phyloP scores from a whole-genome alignment of 371 early-diverging fungal species.

The Mucor piriformis region DNA sequence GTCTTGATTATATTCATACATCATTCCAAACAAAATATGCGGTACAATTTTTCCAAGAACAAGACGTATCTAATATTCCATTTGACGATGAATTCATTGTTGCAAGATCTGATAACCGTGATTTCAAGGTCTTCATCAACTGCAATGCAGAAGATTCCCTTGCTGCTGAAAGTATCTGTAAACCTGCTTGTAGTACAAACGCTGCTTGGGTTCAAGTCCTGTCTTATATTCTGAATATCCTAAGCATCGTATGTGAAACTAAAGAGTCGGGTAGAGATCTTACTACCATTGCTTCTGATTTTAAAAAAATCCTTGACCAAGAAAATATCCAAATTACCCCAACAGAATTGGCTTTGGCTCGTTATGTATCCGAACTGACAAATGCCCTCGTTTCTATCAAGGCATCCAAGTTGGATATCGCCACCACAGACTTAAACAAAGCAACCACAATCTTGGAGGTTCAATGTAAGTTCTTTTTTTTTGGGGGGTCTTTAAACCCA shows the following conservation, averaged over 20 bases:
- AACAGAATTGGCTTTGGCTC: constrained; percentile 32
- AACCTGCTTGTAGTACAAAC: constrained; percentile 42
- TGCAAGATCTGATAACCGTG: constrained; percentile 63
- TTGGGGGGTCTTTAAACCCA: not conserved
- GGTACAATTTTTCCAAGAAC: constrained; percentile 59
- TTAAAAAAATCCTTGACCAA: constrained; percentile 15
- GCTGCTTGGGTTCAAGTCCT: constrained; percentile 43
- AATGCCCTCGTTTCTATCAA: constrained; percentile 26
- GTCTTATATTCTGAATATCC: constrained; percentile 33
- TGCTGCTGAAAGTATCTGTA: constrained; percentile 43
- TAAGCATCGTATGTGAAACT: constrained; percentile 34
- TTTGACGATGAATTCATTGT: constrained; percentile 43
- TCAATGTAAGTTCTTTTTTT: constrained; percentile 12
- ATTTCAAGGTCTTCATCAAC: constrained; percentile 61
- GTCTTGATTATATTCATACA: constrained; percentile 58
- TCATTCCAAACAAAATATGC: constrained; percentile 59
- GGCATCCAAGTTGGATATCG: constrained; percentile 4
- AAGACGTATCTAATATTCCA: constrained; percentile 54
- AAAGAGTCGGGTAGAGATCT: constrained; percentile 31
- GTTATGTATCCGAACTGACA: constrained; percentile 26
- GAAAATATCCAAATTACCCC: constrained; percentile 27
- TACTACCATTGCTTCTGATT: constrained; percentile 15
- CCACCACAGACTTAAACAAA: constrained; percentile 17
- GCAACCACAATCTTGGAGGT: constrained; percentile 19
- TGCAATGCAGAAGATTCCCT: constrained; percentile 47